These are phyloP conservation scores for Periconia digitata DNA, from an alignment of 2,329 filamentous ascomycete species.

Conservation along the genomic window DNA sequence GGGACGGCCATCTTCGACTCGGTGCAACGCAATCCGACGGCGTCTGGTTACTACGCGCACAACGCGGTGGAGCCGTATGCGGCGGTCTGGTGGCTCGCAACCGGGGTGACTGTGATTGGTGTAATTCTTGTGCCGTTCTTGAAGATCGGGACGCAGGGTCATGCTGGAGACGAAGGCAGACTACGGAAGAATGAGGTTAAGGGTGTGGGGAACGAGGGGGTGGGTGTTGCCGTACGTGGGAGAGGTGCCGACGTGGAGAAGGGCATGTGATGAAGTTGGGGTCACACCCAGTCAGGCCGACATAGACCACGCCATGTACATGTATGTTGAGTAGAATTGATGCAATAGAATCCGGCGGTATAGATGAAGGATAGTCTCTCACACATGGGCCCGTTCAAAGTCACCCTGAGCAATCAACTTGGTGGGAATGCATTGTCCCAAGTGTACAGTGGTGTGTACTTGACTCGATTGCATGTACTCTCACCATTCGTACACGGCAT, in stretches of 20 bases:
- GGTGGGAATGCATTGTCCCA: no score
- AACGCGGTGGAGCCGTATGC: slow-evolving; percentile 54
- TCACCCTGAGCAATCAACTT: no score
- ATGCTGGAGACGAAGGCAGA: slow-evolving; percentile 32
- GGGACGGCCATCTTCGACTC: slow-evolving; percentile 63
- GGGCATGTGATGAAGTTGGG: neutral
- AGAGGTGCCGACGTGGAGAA: neutral
- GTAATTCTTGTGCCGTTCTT: slow-evolving; percentile 56
- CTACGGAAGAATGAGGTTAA: neutral
- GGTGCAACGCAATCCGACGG: slow-evolving; percentile 30
- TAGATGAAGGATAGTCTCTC: no score
- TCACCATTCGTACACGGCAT: no score
- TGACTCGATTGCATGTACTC: no score
- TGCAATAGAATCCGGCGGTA: no score
- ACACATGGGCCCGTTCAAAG: no score
- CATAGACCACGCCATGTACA: no score
- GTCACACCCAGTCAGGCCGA: no score
- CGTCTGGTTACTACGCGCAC: slow-evolving; percentile 45
- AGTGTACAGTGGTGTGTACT: no score
- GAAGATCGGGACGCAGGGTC: slow-evolving; percentile 56
- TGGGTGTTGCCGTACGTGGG: neutral
- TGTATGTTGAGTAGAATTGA: no score
- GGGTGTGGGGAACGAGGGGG: neutral
- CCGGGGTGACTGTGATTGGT: slow-evolving; percentile 48
- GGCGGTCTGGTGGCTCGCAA: slow-evolving; percentile 54